Evolutionary conservation across 2,329 filamentous ascomycete genomes (phyloP).

Genomic region (Arthrobotrys pseudoclavata): DNA sequence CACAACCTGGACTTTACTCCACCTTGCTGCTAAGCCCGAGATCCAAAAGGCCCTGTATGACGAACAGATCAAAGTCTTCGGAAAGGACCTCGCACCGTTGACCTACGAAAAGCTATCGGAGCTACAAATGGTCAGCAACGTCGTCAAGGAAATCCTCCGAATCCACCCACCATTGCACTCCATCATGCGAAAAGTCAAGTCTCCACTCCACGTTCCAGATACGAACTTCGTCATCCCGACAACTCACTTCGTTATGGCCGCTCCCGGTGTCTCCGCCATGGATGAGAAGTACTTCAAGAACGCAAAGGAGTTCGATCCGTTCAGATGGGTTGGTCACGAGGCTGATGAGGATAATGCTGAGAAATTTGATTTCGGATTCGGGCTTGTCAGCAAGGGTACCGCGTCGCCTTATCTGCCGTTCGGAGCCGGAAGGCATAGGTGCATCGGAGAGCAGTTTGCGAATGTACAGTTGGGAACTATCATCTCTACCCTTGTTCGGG

Average conservation of each 20-base stretch:
- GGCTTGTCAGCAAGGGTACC: constrained; percentile 73
- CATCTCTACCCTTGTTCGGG: constrained; percentile 73
- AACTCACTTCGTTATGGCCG: constrained; percentile 70
- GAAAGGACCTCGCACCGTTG: constrained; percentile 71
- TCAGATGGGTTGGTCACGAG: constrained; percentile 71
- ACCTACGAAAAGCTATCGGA: constrained; percentile 73
- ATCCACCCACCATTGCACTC: constrained; percentile 80
- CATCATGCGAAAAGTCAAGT: constrained; percentile 79
- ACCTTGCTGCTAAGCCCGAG: constrained; percentile 78
- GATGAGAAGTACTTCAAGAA: constrained; percentile 75
- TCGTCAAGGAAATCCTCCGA: constrained; percentile 79
- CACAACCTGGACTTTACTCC: constrained; percentile 82
- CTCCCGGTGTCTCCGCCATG: constrained; percentile 68
- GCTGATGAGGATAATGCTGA: constrained; percentile 68
- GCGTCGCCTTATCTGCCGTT: constrained; percentile 78
- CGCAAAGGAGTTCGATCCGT: constrained; percentile 73
- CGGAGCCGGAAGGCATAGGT: constrained; percentile 79
- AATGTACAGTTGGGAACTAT: constrained; percentile 78
- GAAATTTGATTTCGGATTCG: constrained; percentile 75
- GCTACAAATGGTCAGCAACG: constrained; percentile 74
- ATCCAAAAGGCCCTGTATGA: constrained; percentile 77
- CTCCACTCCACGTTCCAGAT: constrained; percentile 73
- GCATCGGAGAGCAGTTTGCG: constrained; percentile 82
- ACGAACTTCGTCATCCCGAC: constrained; percentile 72
- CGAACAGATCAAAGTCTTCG: constrained; percentile 74